Percentiles rank a stretch among this genome's conserved stretches.
Conservation (phyloP, 768 basidiomycete species). For the Dioszegia hungarica region DNA sequence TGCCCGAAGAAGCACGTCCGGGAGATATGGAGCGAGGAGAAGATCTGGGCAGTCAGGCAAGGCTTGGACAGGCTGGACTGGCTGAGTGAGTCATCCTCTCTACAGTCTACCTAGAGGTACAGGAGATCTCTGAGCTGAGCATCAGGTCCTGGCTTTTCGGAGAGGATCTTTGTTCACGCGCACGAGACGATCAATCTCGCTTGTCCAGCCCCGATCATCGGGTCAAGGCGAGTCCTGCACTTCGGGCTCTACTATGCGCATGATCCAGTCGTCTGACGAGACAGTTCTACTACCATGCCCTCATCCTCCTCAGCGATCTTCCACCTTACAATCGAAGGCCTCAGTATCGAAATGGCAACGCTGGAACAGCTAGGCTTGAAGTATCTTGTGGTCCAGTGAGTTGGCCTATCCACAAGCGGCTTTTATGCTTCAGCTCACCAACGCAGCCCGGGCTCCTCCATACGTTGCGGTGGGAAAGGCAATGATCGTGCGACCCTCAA, state of each 20-base stretch:
- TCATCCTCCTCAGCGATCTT: too few species aligned
- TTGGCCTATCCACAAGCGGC: not conserved
- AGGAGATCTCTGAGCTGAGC: not conserved
- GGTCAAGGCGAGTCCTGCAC: too few species aligned
- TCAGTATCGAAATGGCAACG: slow-evolving; percentile 2
- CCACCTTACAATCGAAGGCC: not conserved
- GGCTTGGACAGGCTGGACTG: not conserved
- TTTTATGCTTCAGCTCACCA: not conserved
- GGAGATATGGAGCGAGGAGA: not conserved
- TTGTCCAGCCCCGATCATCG: slow-evolving; percentile 1
- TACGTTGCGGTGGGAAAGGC: not conserved
- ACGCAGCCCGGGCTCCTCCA: slow-evolving; percentile 8
- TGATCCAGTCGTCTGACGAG: too few species aligned
- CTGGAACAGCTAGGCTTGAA: slow-evolving; percentile 4
- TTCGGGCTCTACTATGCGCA: too few species aligned
- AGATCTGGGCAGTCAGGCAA: not conserved
- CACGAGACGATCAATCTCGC: slow-evolving; percentile 6
- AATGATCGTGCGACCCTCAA: not conserved
- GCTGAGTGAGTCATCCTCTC: not conserved
- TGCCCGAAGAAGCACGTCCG: slow-evolving; percentile 4
- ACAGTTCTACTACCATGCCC: too few species aligned
- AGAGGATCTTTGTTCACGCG: slow-evolving; percentile 2
- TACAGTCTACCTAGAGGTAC: not conserved
- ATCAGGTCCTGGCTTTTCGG: not conserved
- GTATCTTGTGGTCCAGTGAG: slow-evolving; percentile 14